Evolutionary conservation across 768 basidiomycete species (phyloP).

Genomic region (Boletus rufocinnamomeus): DNA sequence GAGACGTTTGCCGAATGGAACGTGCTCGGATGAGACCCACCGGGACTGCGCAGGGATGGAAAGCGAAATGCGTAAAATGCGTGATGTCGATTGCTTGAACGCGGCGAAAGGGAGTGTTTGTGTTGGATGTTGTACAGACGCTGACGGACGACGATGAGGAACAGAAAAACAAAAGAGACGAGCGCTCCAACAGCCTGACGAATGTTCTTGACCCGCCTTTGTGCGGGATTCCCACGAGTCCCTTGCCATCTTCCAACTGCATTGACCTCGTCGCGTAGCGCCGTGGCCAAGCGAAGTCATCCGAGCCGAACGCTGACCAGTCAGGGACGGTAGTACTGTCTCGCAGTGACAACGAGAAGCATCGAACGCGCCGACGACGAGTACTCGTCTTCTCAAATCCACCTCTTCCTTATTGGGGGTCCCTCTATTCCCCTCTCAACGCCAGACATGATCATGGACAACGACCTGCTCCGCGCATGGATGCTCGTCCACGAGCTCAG

Average conservation of each 20-base stretch:
- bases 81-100: constrained; percentile 7
- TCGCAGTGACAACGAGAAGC: neutral
- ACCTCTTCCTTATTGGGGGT: constrained; percentile 10
- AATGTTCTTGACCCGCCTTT: neutral
- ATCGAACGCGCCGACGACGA: neutral
- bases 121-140: constrained; percentile 32
- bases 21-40: constrained; percentile 25
- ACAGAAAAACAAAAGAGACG: constrained; percentile 2
- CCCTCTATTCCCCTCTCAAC: neutral
- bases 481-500: constrained; percentile 79
- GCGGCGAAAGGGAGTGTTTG: constrained; percentile 30
- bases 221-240: constrained; percentile 23
- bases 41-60: constrained; percentile 2
- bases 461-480: constrained; percentile 75
- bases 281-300: neutral
- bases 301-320: neutral
- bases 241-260: neutral
- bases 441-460: constrained; percentile 52
- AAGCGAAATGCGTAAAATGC: constrained; percentile 11
- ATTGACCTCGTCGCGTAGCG: neutral
- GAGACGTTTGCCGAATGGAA: constrained; percentile 30
- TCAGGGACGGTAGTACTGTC: neutral
- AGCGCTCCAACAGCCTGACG: neutral
- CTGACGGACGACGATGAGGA: constrained; percentile 32
- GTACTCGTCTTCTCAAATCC: constrained; percentile 6